A percentile compares a stretch with the other conserved stretches of the same genome.
These are phyloP conservation scores for Tetrapisispora fleetii DNA, from an alignment of 805 yeast species.

Conservation along the genomic window DNA sequence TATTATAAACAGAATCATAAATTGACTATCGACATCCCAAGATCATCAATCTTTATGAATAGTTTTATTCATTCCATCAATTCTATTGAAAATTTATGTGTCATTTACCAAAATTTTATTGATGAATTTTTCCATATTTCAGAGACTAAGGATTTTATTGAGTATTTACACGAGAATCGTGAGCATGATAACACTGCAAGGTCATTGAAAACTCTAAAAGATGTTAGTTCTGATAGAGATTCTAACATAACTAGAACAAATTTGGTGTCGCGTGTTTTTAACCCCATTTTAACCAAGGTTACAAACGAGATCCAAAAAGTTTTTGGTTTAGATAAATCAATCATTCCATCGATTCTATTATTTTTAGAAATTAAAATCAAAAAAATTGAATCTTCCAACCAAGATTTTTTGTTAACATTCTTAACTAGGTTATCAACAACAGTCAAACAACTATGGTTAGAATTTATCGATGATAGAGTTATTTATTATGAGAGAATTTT, in stretches of 20 bases:
- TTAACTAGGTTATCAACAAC: conserved; percentile 44
- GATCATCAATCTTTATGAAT: conserved; percentile 4
- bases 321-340: conserved; percentile 28
- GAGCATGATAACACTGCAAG: conserved; percentile 14
- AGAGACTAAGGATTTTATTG: conserved; percentile 33
- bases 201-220: conserved; percentile 29
- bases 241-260: conserved; percentile 37
- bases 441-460: conserved; percentile 47
- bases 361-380: conserved; percentile 33
- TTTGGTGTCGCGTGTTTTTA: conserved; percentile 39
- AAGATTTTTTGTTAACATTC: conserved; percentile 49
- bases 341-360: conserved; percentile 35
- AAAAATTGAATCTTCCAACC: conserved; percentile 40
- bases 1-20: conserved; percentile 8
- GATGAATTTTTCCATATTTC: conserved; percentile 39
- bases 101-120: conserved; percentile 41
- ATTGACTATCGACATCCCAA: conserved; percentile 5
- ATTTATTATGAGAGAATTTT: conserved; percentile 32
- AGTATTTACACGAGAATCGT: conserved; percentile 30
- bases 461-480: conserved; percentile 46
- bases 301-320: conserved; percentile 14
- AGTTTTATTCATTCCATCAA: conserved; percentile 10
- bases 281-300: conserved; percentile 20
- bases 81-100: conserved; percentile 20
- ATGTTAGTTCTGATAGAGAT: conserved; percentile 36